Evolutionary conservation across 2,329 filamentous ascomycete species (phyloP).

Genomic region (Colletotrichum tropicicola): DNA sequence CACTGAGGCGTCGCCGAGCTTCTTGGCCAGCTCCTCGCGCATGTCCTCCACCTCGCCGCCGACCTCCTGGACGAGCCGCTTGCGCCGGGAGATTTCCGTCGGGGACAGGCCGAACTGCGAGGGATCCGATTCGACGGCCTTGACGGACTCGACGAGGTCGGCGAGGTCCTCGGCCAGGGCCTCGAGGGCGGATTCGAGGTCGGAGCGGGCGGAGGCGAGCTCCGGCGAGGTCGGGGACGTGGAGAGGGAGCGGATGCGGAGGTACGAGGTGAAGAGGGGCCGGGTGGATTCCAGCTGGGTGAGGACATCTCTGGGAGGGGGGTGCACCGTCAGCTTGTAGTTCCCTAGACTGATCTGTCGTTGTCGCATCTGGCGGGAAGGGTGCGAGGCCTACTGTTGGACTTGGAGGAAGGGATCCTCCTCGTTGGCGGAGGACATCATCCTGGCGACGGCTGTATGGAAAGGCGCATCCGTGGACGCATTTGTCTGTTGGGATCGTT

Average conservation of each 20-base stretch:
- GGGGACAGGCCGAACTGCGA: slow-evolving; percentile 86
- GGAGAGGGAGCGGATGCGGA: slow-evolving; percentile 90
- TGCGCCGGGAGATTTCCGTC: slow-evolving; percentile 82
- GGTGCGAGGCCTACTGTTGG: slow-evolving; percentile 63
- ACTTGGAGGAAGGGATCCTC: slow-evolving; percentile 78
- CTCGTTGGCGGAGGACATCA: slow-evolving; percentile 75
- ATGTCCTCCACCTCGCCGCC: slow-evolving; percentile 89
- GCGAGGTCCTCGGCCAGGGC: slow-evolving; percentile 83
- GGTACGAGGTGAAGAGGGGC: slow-evolving; percentile 91
- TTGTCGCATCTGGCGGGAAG: not conserved
- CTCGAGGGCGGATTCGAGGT: slow-evolving; percentile 72
- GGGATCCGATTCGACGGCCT: slow-evolving; percentile 87
- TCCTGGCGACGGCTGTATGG: slow-evolving; percentile 44
- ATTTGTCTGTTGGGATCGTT: slow-evolving; percentile 16
- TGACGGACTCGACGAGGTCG: slow-evolving; percentile 88
- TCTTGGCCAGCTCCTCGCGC: slow-evolving; percentile 79
- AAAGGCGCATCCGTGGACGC: slow-evolving; percentile 20
- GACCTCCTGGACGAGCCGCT: slow-evolving; percentile 88
- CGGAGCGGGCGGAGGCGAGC: slow-evolving; percentile 78
- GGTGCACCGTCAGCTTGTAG: slow-evolving; percentile 15
- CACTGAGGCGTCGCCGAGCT: slow-evolving; percentile 54
- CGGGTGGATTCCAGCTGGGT: slow-evolving; percentile 82
- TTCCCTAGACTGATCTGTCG: too few species aligned
- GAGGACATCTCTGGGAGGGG: slow-evolving; percentile 81
- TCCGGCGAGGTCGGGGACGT: slow-evolving; percentile 80